Evolutionary conservation across 2,329 filamentous ascomycete species (phyloP).

Genomic region (Fusarium sp.): DNA sequence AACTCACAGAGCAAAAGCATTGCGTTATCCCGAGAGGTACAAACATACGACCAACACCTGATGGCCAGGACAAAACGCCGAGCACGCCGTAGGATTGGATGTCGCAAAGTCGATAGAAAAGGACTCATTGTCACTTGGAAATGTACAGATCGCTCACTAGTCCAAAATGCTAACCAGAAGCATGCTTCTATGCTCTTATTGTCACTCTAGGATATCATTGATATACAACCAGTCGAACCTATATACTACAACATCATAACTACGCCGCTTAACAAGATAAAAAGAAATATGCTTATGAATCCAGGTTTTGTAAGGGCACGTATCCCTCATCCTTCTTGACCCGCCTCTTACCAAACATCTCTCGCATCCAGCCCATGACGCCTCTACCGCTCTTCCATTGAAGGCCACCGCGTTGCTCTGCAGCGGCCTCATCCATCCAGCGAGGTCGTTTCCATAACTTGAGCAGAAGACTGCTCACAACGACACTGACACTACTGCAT

Average conservation of each 20-base stretch:
- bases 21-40: background rate
- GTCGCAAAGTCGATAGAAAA: conserved; percentile 9
- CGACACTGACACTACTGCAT: conserved; percentile 88
- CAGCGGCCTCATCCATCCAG: conserved; percentile 83
- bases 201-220: conserved; percentile 24
- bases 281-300: conserved; percentile 46
- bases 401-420: conserved; percentile 67
- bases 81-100: conserved; percentile 12
- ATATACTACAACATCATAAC: conserved; percentile 21
- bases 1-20: background rate
- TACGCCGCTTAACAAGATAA: conserved; percentile 21
- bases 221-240: conserved; percentile 5
- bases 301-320: conserved; percentile 67
- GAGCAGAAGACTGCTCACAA: conserved; percentile 82
- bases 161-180: background rate
- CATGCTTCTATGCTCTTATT: conserved; percentile 12
- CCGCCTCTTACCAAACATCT: conserved; percentile 53
- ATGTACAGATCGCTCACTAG: background rate
- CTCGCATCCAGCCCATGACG: conserved; percentile 57
- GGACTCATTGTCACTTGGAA: background rate
- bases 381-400: conserved; percentile 58
- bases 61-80: conserved; percentile 27
- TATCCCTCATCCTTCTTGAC: conserved; percentile 66
- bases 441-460: conserved; percentile 86
- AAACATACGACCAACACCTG: conserved; percentile 38